A percentile compares a stretch with the other conserved stretches of the same genome.
Conservation (phyloP, 2,329 filamentous ascomycete species). For the Metarhizium rileyi region DNA sequence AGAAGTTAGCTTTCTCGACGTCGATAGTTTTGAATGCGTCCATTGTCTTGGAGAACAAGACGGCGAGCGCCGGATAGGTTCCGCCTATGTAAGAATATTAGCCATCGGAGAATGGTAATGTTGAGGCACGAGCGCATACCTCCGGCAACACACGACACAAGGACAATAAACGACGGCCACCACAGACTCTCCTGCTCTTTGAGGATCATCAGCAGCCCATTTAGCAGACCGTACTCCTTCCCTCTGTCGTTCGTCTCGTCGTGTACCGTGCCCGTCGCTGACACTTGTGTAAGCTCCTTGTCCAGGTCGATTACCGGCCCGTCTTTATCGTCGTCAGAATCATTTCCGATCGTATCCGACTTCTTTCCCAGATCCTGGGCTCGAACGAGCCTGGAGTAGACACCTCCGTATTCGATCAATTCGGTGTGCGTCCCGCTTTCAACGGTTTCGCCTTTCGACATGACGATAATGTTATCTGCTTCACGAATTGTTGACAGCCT, state of each 20-base stretch:
- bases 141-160: slow-evolving; percentile 17
- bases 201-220: slow-evolving; percentile 20
- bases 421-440: slow-evolving; percentile 55
- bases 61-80: slow-evolving; percentile 30
- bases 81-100: slow-evolving; percentile 16
- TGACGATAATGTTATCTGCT: slow-evolving; percentile 58
- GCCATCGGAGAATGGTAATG: background rate
- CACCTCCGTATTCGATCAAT: slow-evolving; percentile 35
- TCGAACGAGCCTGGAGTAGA: slow-evolving; percentile 42
- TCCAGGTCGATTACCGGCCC: slow-evolving; percentile 17
- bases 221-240: slow-evolving; percentile 16
- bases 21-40: slow-evolving; percentile 18
- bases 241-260: slow-evolving; percentile 5
- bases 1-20: slow-evolving; percentile 36
- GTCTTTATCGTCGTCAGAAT: slow-evolving; percentile 10
- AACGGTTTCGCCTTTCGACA: slow-evolving; percentile 46
- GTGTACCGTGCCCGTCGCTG: slow-evolving; percentile 12
- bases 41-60: slow-evolving; percentile 31
- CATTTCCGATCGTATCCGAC: slow-evolving; percentile 1
- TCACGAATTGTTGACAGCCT: slow-evolving; percentile 47
- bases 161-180: slow-evolving; percentile 11
- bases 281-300: slow-evolving; percentile 12
- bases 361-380: slow-evolving; percentile 27
- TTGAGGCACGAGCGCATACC: slow-evolving; percentile 11
- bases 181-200: slow-evolving; percentile 21